A percentile compares a stretch with the other conserved stretches of the same genome.
Evolutionary conservation across 202 grass and related monocot genomes (phyloP).

Genomic region (Dendrocalamus latiflorus): DNA sequence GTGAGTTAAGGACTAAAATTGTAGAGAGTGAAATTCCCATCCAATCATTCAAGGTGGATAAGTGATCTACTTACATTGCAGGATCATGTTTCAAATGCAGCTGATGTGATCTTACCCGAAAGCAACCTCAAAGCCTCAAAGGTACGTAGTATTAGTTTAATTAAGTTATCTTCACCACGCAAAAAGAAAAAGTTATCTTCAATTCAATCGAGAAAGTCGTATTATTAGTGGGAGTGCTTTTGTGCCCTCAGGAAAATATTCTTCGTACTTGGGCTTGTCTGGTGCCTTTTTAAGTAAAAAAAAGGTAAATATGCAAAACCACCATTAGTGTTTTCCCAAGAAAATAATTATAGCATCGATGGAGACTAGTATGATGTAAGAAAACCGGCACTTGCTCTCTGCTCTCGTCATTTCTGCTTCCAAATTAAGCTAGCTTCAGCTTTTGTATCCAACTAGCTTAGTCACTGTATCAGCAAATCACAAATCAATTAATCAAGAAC

Average conservation of each 20-base stretch:
- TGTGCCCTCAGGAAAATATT: not conserved
- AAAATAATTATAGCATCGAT: not conserved
- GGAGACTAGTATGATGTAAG: not conserved
- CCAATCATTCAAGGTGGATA: not conserved
- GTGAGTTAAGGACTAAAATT: not conserved
- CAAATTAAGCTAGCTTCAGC: not conserved
- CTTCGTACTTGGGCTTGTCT: constrained; percentile 4
- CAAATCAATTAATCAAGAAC: not conserved
- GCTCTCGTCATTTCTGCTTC: not conserved
- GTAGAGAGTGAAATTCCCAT: not conserved
- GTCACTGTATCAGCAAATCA: not conserved
- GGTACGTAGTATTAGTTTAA: not conserved
- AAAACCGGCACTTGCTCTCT: not conserved
- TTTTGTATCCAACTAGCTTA: not conserved
- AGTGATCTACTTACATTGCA: not conserved
- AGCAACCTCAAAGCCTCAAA: constrained; percentile 18
- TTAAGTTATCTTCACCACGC: not conserved
- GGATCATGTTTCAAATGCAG: not conserved
- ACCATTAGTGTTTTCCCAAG: not conserved
- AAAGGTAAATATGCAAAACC: not conserved
- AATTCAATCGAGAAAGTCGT: not conserved
- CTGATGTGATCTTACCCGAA: not conserved
- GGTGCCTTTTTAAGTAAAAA: not conserved
- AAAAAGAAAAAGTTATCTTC: not conserved
- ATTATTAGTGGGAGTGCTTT: not conserved